Evolutionary conservation across 768 basidiomycete species (phyloP), one percentile per base, ranked within the genome.

Genomic region (Mycena maculata): DNA sequence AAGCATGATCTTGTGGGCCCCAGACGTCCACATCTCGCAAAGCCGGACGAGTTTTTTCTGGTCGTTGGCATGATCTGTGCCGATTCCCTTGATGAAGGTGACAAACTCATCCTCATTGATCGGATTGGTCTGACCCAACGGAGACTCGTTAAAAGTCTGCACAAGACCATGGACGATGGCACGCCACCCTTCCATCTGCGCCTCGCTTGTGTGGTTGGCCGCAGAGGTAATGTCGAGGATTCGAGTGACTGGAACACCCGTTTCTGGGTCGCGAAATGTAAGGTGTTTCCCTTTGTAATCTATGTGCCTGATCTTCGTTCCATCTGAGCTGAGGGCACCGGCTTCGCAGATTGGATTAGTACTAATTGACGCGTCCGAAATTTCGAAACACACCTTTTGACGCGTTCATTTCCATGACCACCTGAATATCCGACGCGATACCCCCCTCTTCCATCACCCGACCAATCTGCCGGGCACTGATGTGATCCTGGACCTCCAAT

Each of bases 41-140:
- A 71, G 50, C 1, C 67, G 63, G 8, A 42, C 59, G 1, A 71
- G 50, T 52, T 72, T 72, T 44, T 73, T 75, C 47, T 77, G 73
- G 39, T 78, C 78, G 22, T 63, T 69, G 0, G 74, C 73, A 50
- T 77, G 77, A 60, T 78, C 74, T 1, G 70, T 65, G 13, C 60
- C 47, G 11, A 74, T 33, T 0, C 67, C 73, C 4, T 41, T 71
- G 36, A 75, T 47, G 33, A 67, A 69, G 4, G 28, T 38, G 1
- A 62, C 30, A 41, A 74, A 70, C 23, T 72, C 56, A 12, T 48
- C 56, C 11, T 33, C 16, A 20, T 70, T 57, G 23, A 63, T 63
- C 4, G 56, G 53, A 8, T 63, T 44, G 15, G 2, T 39, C 13
- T 31, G 39, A 0, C 59, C 67, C 2, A 63, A n/a, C 2, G 72